A percentile compares a stretch with the other conserved stretches of the same genome.
These are phyloP conservation scores for Pseudozyma flocculosa DNA, from an alignment of 1,284 basidiomycete genomes.

Conservation along the genomic window DNA sequence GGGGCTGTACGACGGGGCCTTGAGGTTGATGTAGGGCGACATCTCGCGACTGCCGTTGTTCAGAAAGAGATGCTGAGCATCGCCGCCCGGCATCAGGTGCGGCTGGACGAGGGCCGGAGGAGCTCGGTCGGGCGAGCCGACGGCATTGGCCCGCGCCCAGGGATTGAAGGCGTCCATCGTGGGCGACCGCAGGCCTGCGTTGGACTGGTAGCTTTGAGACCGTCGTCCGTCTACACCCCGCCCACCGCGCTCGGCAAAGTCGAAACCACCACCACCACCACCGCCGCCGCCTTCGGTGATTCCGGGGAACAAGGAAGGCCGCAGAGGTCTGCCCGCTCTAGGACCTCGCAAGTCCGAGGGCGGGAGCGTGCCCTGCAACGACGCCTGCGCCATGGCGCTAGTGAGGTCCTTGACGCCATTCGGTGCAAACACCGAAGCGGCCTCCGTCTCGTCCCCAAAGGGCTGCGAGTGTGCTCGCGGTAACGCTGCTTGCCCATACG, in stretches of 20 bases:
- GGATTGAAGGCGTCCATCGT: not conserved
- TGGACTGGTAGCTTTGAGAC: not conserved
- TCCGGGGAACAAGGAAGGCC: not conserved
- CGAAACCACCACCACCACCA: no score
- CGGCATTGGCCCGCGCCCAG: not conserved
- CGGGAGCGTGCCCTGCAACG: not conserved
- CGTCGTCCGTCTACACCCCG: not conserved
- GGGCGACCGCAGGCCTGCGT: not conserved
- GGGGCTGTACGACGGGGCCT: no score
- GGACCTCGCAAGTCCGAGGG: no score
- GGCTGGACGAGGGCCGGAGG: no score
- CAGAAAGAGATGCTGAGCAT: not conserved
- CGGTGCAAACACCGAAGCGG: not conserved
- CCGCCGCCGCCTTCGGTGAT: no score
- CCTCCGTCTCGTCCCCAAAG: not conserved
- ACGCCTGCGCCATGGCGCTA: not conserved
- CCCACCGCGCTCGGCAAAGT: not conserved
- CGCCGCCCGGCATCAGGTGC: not conserved
- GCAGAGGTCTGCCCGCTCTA: no score
- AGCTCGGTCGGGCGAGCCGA: not conserved
- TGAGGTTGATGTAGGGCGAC: no score
- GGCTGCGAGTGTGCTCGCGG: not conserved
- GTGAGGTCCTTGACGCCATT: not conserved
- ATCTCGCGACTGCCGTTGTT: no score
- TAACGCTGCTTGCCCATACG: not conserved